phyloP scores from a whole-genome alignment of 192 early-diverging fungal genomes.

The Podila horticola region DNA sequence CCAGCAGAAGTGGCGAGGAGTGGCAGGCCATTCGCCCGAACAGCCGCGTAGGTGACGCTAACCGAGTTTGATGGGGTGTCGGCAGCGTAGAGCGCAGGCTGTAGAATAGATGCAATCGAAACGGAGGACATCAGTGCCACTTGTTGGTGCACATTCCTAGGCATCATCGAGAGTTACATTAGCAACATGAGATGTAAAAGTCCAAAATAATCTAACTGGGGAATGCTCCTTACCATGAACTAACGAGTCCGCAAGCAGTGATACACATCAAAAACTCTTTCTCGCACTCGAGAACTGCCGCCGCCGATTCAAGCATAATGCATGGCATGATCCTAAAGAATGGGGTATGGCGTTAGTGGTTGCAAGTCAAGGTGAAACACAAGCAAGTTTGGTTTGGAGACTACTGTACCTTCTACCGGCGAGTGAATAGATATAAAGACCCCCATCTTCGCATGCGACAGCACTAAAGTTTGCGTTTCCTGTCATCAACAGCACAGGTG shows the following conservation, averaged over 20 bases:
- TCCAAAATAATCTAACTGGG: background rate
- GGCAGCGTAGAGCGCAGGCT: slow-evolving; percentile 48
- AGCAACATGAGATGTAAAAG: background rate
- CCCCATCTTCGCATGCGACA: slow-evolving; percentile 72
- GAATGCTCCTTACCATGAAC: slow-evolving; percentile 65
- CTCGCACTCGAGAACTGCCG: slow-evolving; percentile 65
- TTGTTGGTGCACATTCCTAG: slow-evolving; percentile 73
- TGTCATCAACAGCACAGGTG: slow-evolving; percentile 66
- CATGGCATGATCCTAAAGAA: slow-evolving; percentile 70
- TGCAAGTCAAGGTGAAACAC: background rate
- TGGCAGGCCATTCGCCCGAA: slow-evolving; percentile 72
- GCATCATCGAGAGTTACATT: background rate
- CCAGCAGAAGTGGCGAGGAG: slow-evolving; percentile 69
- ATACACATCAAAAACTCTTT: slow-evolving; percentile 73
- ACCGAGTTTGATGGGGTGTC: slow-evolving; percentile 44
- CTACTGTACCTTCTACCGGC: slow-evolving; percentile 72
- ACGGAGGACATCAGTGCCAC: slow-evolving; percentile 61
- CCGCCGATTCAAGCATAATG: slow-evolving; percentile 69
- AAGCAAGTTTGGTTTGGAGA: background rate
- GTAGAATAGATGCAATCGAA: slow-evolving; percentile 73
- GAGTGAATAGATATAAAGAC: slow-evolving; percentile 70
- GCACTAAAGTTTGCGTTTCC: slow-evolving; percentile 69
- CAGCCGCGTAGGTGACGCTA: slow-evolving; percentile 62
- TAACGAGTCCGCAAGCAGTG: slow-evolving; percentile 68
- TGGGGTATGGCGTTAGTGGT: background rate